Evolutionary conservation across 805 yeast genomes (phyloP).

Genomic region (Pichia nanzhaoensis): DNA sequence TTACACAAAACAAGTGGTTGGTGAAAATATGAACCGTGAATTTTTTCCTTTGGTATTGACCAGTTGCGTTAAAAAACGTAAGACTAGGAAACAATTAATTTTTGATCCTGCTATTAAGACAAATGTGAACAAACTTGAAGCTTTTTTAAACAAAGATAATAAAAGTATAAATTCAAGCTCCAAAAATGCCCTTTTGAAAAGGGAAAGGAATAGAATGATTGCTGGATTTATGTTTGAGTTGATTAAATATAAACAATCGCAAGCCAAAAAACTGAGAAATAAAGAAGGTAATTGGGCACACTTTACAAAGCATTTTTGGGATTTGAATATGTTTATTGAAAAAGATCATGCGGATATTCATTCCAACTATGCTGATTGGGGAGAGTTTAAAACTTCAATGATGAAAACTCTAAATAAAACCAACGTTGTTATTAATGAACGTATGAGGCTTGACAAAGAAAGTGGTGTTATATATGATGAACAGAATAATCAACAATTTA

Average conservation of each 20-base stretch:
- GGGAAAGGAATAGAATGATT: conserved; percentile 22
- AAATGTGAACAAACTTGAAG: conserved; percentile 16
- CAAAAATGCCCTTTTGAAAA: conserved; percentile 19
- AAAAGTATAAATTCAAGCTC: conserved; percentile 22
- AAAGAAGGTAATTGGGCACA: conserved; percentile 23
- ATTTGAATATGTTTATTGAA: conserved; percentile 13
- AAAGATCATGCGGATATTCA: conserved; percentile 3
- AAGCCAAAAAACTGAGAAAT: conserved; percentile 17
- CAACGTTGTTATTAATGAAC: conserved; percentile 10
- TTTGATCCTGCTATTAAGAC: conserved; percentile 19
- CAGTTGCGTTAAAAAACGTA: conserved; percentile 13
- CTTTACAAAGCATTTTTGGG: conserved; percentile 12
- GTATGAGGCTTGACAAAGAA: conserved; percentile 8
- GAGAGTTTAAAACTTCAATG: conserved; percentile 15
- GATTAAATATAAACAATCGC: conserved; percentile 16
- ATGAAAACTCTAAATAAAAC: conserved; percentile 10
- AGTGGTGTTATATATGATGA: background rate
- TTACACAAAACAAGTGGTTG: conserved; percentile 3
- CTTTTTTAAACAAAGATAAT: conserved; percentile 20
- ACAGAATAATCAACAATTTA: conserved; percentile 1
- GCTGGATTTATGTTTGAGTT: conserved; percentile 26
- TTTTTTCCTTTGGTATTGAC: conserved; percentile 5
- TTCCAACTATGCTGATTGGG: conserved; percentile 9
- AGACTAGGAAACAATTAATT: conserved; percentile 16
- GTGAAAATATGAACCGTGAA: conserved; percentile 3